Percentiles rank a stretch among this genome's conserved stretches.
Conservation (phyloP, 2,329 filamentous ascomycete species). For the Cercospora sp. region DNA sequence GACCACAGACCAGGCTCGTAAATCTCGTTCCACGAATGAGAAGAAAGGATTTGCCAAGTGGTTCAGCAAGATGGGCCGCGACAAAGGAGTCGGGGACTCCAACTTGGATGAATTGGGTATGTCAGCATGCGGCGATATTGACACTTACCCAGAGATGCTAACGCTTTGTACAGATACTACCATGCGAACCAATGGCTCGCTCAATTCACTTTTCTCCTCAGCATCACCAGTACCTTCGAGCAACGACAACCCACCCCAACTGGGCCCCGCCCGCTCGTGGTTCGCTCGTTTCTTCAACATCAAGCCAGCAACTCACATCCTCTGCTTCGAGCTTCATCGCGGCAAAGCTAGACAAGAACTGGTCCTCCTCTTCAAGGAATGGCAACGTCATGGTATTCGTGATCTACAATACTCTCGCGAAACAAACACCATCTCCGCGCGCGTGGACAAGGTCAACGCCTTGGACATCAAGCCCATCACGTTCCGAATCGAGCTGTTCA, state of each 20-base stretch:
- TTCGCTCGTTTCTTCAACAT: slow-evolving; percentile 84
- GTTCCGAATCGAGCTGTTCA: slow-evolving; percentile 84
- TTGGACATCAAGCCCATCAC: slow-evolving; percentile 83
- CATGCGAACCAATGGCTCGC: slow-evolving; percentile 28
- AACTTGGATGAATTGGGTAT: slow-evolving; percentile 24
- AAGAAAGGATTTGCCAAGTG: slow-evolving; percentile 55
- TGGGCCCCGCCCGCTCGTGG: slow-evolving; percentile 67
- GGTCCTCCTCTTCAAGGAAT: slow-evolving; percentile 71
- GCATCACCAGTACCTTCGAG: slow-evolving; percentile 43
- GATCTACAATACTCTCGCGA: slow-evolving; percentile 77
- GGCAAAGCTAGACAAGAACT: slow-evolving; percentile 76
- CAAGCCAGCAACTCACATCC: slow-evolving; percentile 72
- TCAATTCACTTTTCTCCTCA: slow-evolving; percentile 36
- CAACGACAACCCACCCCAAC: slow-evolving; percentile 51
- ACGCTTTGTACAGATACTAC: slow-evolving; percentile 27
- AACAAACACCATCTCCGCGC: slow-evolving; percentile 75
- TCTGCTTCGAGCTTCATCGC: slow-evolving; percentile 74
- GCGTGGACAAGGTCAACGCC: slow-evolving; percentile 73
- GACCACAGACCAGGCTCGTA: slow-evolving; percentile 49
- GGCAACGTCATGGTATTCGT: slow-evolving; percentile 73
- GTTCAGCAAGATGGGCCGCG: slow-evolving; percentile 52
- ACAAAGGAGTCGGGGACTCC: slow-evolving; percentile 29
- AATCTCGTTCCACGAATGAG: slow-evolving; percentile 36
- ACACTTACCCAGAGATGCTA: not conserved
- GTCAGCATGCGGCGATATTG: not conserved